Evolutionary conservation across 768 basidiomycete genomes (phyloP), one percentile per base, ranked within the genome.

Genomic region (Suillus placidus): DNA sequence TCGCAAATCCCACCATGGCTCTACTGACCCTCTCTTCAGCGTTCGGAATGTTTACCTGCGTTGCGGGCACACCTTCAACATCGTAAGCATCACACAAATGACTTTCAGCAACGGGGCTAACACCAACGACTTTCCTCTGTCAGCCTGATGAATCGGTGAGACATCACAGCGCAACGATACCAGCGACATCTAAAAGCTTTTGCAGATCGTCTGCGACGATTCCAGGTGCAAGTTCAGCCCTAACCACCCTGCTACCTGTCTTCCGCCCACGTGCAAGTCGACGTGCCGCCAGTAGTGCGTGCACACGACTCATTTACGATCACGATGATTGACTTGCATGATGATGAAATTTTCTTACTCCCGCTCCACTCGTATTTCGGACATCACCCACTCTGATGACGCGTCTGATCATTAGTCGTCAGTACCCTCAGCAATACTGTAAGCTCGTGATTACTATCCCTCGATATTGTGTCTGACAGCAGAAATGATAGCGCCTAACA

Each of bases 221-320:
- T 66, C 68, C 38, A 77, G 76, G 54, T 89, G 88, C 75, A 85
- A 77, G 64, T 87, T 88, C 71, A 88, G 87, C 60, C 80, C 85
- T 0, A 78, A 74, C 62, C 87, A 88, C 67, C 83, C 84, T 0
- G 64, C 64, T 1, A 73, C 70, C 42, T 87, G 86, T 61, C 71
- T 65, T 0, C 79, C 73, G 8, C 83, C 83, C 0, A 37, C 37
- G 2, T 88, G 87, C 77, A 80, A 64, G n/a, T 70, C 72, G 61
- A 78, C 74, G 3, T 85, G 84, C 62, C 80, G 77, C 71, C 85
- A 86, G 71, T 85, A 83, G 85, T 87, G 71, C 66, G 79, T 74
- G 71, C 2, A 16, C 30, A 45, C 38, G 34, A 32, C 30, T 47
- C 60, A 49, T 60, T 34, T 61, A 23, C 47, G 51, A 37, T 49